Evolutionary conservation across 768 basidiomycete species (phyloP), one percentile per base, ranked within the genome.

Genomic region (Tylopilus sp.): DNA sequence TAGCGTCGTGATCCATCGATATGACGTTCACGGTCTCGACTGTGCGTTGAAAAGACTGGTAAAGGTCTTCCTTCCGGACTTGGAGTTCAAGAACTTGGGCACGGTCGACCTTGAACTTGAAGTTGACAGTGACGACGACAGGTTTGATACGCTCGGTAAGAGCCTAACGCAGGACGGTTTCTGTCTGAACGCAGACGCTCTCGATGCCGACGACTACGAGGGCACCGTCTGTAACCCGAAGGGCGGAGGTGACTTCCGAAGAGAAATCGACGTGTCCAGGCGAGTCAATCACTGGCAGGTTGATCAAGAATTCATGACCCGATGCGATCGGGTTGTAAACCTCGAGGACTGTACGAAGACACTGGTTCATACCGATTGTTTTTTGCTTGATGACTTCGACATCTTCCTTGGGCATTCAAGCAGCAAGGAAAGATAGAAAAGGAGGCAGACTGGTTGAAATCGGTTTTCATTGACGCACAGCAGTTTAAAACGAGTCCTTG

Each of bases 251-350:
- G 65, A 99, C 97, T 76, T 99, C 97, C 48, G 97, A 98, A 30
- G 97, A 99, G 82, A 99, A 99, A 74, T 99, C 97, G 74, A 99
- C 97, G 84, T 99, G 97, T 66, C 97, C 97, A 49, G 97, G 97
- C 9, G 95, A 98, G 73, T 99, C 97, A 79, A 99, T 98, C 78
- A n/a, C n/a, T n/a, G n/a, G n/a, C n/a, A 99, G 77, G 78, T 99
- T 99, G 82, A 99, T 98, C 82, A 99, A 84, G 83, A 99, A 99
- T 72, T 98, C 92, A 70, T 84, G 80, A 60, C 94, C 93, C 86
- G 55, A 49, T 42, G 41, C 34, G 48, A 45, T 31, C 37, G 59
- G 56, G 33, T 24, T 14, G 8, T 50, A 25, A 57, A 46, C 25
- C 10, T 22, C 22, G 10, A 8, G n/a, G 9, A 31, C 38, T 24